A percentile compares a stretch with the other conserved stretches of the same genome.
phyloP scores from a whole-genome alignment of 495 filamentous ascomycete genomes.

The Melanomma pulvis-pyrius region DNA sequence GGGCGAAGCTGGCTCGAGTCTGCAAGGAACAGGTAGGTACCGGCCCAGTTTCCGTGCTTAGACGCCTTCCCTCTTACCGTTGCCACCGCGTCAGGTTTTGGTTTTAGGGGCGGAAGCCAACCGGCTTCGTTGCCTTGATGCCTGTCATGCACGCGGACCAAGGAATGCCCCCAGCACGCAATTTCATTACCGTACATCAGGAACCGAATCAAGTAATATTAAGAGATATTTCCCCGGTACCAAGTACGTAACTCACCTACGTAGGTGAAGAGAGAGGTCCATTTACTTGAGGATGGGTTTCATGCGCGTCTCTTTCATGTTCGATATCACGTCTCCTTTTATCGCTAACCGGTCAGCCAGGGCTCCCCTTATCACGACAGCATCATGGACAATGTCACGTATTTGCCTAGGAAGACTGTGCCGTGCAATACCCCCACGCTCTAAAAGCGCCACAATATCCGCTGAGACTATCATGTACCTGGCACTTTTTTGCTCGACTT shows the following conservation, averaged over 20 bases:
- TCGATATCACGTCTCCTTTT: not conserved
- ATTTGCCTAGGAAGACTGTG: not conserved
- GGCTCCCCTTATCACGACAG: not conserved
- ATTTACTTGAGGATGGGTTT: no score
- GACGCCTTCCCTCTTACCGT: not conserved
- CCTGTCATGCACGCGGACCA: not conserved
- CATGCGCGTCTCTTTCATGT: not conserved
- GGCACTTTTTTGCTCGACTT: not conserved
- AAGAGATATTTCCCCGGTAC: not conserved
- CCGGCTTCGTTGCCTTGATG: not conserved
- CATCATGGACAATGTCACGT: not conserved
- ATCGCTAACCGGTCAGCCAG: no score
- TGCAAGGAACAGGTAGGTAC: not conserved
- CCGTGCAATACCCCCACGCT: not conserved
- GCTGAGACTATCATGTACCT: not conserved
- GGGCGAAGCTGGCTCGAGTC: not conserved
- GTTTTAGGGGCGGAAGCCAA: not conserved
- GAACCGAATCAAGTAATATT: not conserved
- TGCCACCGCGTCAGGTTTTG: not conserved
- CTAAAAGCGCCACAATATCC: constrained; percentile 15
- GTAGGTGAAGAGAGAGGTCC: no score
- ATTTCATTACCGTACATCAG: not conserved
- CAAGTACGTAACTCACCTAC: not conserved
- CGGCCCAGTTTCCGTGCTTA: not conserved
- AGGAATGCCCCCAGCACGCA: not conserved